Percentiles rank a stretch among this genome's conserved stretches.
Evolutionary conservation across 345 rosid genomes (phyloP).

Genomic region (Citrus medica): DNA sequence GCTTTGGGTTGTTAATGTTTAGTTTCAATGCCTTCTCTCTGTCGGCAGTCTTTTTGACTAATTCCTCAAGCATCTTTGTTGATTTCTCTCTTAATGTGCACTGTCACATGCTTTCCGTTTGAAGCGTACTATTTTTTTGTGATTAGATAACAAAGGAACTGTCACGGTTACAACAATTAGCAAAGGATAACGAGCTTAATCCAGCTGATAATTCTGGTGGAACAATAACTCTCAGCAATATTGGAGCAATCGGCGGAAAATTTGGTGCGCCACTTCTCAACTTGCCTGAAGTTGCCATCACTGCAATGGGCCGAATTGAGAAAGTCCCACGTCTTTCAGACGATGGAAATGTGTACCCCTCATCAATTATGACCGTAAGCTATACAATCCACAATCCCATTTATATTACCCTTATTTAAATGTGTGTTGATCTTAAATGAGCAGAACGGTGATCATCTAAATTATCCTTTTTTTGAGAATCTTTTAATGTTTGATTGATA

Average conservation of each 20-base stretch:
- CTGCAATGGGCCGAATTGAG: conserved; percentile 87
- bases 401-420: background rate
- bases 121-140: background rate
- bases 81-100: background rate
- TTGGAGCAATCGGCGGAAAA: conserved; percentile 93
- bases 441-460: background rate
- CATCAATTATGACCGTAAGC: conserved; percentile 74
- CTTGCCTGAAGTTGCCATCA: conserved; percentile 90
- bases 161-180: conserved; percentile 65
- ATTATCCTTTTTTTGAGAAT: background rate
- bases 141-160: conserved; percentile 77
- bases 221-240: conserved; percentile 85
- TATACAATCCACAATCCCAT: background rate
- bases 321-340: conserved; percentile 61
- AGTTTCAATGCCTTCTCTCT: background rate
- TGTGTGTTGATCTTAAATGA: background rate
- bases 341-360: conserved; percentile 62
- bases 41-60: background rate
- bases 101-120: background rate
- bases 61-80: background rate
- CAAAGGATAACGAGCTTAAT: conserved; percentile 64
- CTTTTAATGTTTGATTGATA: background rate
- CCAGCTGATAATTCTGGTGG: conserved; percentile 80
- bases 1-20: background rate
- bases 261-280: conserved; percentile 83